These are phyloP conservation scores for Claviceps arundinis DNA, from an alignment of 2,329 filamentous ascomycete genomes.

Conservation along the genomic window DNA sequence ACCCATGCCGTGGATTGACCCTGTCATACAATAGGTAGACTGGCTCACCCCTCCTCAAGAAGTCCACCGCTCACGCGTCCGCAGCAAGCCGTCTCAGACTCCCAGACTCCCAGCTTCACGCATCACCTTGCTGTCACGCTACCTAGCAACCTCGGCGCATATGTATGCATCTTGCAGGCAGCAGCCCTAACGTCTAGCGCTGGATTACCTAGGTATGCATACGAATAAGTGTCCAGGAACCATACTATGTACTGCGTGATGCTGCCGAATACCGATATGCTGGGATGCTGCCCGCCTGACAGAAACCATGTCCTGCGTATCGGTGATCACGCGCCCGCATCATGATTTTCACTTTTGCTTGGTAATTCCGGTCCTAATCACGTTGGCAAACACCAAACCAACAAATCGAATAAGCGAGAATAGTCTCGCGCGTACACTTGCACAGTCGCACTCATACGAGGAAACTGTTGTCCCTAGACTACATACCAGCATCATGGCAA, in stretches of 20 bases:
- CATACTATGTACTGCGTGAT: background rate
- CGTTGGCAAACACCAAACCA: background rate
- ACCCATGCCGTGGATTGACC: constrained; percentile 1
- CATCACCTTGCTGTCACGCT: constrained; percentile 6
- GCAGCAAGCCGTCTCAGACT: constrained; percentile 1
- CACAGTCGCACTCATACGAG: constrained; percentile 1
- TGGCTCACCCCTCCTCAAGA: constrained; percentile 2
- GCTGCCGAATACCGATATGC: constrained; percentile 2
- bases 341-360: background rate
- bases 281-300: background rate
- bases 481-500: background rate
- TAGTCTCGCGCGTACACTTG: background rate
- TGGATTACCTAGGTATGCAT: constrained; percentile 1
- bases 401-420: constrained; percentile 6
- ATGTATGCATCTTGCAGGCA: constrained; percentile 1
- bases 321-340: background rate
- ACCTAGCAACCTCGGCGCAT: background rate
- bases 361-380: background rate
- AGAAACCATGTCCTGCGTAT: background rate
- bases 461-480: background rate
- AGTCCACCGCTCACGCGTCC: constrained; percentile 6
- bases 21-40: constrained; percentile 1
- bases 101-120: background rate
- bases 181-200: background rate
- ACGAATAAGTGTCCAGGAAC: background rate